Evolutionary conservation across 345 rosid genomes (phyloP).

Genomic region (Orychophragmus violaceus): DNA sequence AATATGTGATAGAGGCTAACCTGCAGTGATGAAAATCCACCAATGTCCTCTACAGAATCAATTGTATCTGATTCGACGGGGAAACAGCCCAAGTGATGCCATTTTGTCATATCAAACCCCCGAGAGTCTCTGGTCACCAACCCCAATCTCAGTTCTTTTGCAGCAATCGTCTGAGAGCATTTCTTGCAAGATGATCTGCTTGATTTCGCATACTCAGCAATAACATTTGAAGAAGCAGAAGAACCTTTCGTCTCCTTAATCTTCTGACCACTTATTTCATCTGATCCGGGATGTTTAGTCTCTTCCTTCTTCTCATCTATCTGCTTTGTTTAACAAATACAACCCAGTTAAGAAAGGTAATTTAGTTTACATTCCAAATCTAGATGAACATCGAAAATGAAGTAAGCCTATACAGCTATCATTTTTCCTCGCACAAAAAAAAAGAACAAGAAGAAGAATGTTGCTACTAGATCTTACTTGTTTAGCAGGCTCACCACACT

Average conservation of each 20-base stretch:
- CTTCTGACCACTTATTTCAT: slow-evolving; percentile 6
- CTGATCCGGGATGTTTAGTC: neutral
- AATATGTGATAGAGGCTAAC: slow-evolving; percentile 29
- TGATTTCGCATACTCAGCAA: slow-evolving; percentile 86
- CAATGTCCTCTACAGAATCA: slow-evolving; percentile 36
- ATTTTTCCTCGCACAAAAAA: too few species aligned
- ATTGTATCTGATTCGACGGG: slow-evolving; percentile 30
- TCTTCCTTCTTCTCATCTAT: neutral
- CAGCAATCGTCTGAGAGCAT: slow-evolving; percentile 52
- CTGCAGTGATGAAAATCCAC: slow-evolving; percentile 61
- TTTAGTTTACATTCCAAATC: neutral
- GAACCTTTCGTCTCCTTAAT: slow-evolving; percentile 7
- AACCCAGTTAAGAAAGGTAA: neutral
- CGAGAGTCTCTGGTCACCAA: slow-evolving; percentile 49
- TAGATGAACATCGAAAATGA: neutral
- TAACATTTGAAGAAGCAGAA: slow-evolving; percentile 22
- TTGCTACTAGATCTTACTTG: too few species aligned
- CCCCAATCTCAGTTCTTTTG: slow-evolving; percentile 59
- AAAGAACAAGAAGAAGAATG: too few species aligned
- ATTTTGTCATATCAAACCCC: slow-evolving; percentile 63
- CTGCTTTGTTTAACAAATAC: neutral
- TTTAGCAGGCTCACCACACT: slow-evolving; percentile 19
- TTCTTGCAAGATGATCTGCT: slow-evolving; percentile 72
- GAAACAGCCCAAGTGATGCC: slow-evolving; percentile 74
- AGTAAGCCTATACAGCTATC: neutral